Evolutionary conservation across 1,139 yeast species (phyloP).

Genomic region (Hyphopichia buzzinii): DNA sequence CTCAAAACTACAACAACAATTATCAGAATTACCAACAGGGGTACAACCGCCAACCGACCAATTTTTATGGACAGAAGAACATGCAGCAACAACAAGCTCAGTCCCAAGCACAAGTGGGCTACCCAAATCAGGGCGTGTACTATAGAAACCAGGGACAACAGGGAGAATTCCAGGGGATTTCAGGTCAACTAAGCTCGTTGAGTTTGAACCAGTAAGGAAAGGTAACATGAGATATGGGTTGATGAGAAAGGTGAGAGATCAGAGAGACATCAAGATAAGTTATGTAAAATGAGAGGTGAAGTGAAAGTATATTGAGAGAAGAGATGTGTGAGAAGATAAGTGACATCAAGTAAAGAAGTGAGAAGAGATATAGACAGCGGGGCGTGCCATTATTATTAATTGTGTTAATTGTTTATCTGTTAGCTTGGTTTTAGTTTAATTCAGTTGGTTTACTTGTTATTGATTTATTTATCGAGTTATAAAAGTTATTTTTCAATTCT

Average conservation of each 20-base stretch:
- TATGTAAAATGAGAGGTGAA: conserved; percentile 9
- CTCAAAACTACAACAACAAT: conserved; percentile 5
- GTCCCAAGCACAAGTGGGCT: too few relatives aligned
- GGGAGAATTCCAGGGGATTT: conserved; percentile 8
- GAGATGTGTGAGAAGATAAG: too few relatives aligned
- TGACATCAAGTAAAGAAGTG: too few relatives aligned
- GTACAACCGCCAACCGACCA: conserved; percentile 7
- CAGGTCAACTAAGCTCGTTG: conserved; percentile 35
- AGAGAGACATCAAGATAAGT: too few relatives aligned
- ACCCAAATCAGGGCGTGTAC: neutral
- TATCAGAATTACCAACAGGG: conserved; percentile 1
- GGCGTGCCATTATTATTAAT: neutral
- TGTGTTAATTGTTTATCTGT: neutral
- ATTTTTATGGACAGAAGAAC: conserved; percentile 2
- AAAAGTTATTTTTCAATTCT: neutral
- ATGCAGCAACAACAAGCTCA: neutral
- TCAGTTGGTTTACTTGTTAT: conserved; percentile 3
- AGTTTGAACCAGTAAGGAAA: too few relatives aligned
- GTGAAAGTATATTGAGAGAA: neutral
- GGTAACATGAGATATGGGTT: too few relatives aligned
- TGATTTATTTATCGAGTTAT: neutral
- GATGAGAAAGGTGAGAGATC: too few relatives aligned
- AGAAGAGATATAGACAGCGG: neutral
- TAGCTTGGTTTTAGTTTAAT: neutral
- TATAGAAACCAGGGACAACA: conserved; percentile 1